phyloP scores from a whole-genome alignment of 164 flowering plant genomes.

The Echeveria elegans region DNA sequence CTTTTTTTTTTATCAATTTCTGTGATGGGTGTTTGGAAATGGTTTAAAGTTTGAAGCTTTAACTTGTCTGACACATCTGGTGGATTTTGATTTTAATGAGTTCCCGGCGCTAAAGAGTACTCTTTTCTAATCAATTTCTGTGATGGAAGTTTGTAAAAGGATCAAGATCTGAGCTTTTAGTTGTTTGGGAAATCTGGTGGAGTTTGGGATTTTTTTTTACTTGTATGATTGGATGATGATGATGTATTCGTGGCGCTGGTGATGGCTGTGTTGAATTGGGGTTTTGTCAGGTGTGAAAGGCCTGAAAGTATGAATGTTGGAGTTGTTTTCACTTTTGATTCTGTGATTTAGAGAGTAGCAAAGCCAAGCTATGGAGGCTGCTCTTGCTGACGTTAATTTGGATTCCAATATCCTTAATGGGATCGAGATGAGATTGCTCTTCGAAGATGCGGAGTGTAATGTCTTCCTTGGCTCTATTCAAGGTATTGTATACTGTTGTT shows the following conservation, averaged over 20 bases:
- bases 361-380: slow-evolving; percentile 55
- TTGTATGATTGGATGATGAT: background rate
- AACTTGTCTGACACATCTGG: background rate
- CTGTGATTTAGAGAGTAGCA: slow-evolving; percentile 69
- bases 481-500: too few relatives aligned
- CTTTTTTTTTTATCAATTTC: background rate
- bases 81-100: too few relatives aligned
- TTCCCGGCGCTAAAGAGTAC: background rate
- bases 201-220: too few relatives aligned
- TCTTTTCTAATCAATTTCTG: background rate
- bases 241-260: background rate
- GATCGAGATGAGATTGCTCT: slow-evolving; percentile 33
- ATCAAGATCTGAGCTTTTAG: background rate
- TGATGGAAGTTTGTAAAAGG: background rate
- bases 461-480: slow-evolving; percentile 54
- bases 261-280: slow-evolving; percentile 17
- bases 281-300: slow-evolving; percentile 20
- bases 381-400: slow-evolving; percentile 51
- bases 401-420: slow-evolving; percentile 48
- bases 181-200: background rate
- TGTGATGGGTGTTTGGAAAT: background rate
- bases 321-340: slow-evolving; percentile 55
- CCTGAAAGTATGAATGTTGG: slow-evolving; percentile 55
- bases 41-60: background rate
- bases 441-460: slow-evolving; percentile 42